Evolutionary conservation across 208 protist genomes (phyloP).

Genomic region (Trichomonas tenax): DNA sequence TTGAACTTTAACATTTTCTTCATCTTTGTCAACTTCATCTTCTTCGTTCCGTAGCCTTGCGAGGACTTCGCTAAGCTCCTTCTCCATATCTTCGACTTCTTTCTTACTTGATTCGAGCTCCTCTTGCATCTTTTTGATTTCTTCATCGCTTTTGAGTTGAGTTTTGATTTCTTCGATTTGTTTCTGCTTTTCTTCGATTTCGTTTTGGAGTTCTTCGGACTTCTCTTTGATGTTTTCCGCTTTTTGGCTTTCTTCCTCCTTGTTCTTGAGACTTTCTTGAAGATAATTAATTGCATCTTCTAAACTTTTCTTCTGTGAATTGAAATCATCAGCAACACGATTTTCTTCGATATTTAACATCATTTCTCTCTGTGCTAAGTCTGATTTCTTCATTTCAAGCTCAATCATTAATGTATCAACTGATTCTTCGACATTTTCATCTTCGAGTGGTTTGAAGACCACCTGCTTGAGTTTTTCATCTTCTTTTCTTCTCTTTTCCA

Average conservation of each 20-base stretch:
- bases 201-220: background rate
- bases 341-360: background rate
- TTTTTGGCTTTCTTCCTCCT: background rate
- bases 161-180: background rate
- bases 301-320: background rate
- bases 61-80: background rate
- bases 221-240: background rate
- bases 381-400: background rate
- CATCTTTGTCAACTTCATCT: background rate
- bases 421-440: background rate
- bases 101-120: background rate
- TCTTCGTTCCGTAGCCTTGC: background rate
- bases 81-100: background rate
- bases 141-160: background rate
- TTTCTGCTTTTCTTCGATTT: background rate
- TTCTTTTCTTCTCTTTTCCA: background rate
- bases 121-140: background rate
- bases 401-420: background rate
- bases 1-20: background rate
- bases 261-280: background rate
- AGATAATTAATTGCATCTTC: background rate
- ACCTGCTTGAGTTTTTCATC: background rate
- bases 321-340: background rate
- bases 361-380: background rate
- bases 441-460: background rate